Evolutionary conservation across 805 yeast species (phyloP).

Genomic region (Teunomyces pallodes): DNA sequence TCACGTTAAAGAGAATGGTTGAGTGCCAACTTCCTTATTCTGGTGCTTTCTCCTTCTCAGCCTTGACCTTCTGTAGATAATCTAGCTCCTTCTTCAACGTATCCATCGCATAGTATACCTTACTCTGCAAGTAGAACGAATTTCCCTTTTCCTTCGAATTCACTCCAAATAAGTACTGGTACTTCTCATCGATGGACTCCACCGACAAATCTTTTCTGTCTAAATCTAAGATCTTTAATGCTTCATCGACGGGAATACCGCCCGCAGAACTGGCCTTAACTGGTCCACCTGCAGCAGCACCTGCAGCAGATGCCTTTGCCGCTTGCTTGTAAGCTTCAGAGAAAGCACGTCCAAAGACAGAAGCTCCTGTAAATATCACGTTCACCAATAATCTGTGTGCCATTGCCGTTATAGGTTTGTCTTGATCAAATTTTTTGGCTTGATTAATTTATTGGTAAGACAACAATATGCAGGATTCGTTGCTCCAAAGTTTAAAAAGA

Average conservation of each 20-base stretch:
- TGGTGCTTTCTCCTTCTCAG: slow-evolving; percentile 20
- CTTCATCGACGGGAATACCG: slow-evolving; percentile 85
- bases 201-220: slow-evolving; percentile 54
- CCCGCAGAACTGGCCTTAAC: slow-evolving; percentile 55
- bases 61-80: slow-evolving; percentile 45
- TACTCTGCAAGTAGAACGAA: slow-evolving; percentile 88
- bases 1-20: too few species aligned
- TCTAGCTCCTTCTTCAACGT: slow-evolving; percentile 77
- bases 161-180: slow-evolving; percentile 78
- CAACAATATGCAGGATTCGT: not conserved
- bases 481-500: not conserved
- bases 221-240: slow-evolving; percentile 84
- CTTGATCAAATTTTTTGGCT: slow-evolving; percentile 3
- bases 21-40: not conserved
- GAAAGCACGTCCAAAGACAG: slow-evolving; percentile 94
- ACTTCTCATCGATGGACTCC: slow-evolving; percentile 66
- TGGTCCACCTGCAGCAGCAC: slow-evolving; percentile 30
- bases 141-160: slow-evolving; percentile 96
- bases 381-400: slow-evolving; percentile 91
- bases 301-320: slow-evolving; percentile 82
- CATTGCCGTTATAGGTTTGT: slow-evolving; percentile 31
- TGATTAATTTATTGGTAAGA: not conserved
- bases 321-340: slow-evolving; percentile 97
- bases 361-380: slow-evolving; percentile 90
- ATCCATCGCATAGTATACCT: slow-evolving; percentile 93